A percentile compares a stretch with the other conserved stretches of the same genome.
Evolutionary conservation across 192 early-diverging fungal species (phyloP).

Genomic region (Coemansia sp.): DNA sequence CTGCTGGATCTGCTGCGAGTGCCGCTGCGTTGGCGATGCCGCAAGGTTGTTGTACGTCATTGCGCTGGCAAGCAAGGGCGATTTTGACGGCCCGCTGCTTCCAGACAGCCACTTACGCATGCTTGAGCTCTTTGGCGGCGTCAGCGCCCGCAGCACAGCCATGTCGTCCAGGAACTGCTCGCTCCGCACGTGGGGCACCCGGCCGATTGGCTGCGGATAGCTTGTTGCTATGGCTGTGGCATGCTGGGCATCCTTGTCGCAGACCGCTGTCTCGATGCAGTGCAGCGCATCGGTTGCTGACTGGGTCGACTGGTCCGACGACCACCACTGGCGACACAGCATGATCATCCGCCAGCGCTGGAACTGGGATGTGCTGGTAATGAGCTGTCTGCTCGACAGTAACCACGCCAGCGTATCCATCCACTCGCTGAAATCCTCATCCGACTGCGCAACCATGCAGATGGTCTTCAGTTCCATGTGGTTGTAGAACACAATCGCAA

Average conservation of each 20-base stretch:
- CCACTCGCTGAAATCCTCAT: slow-evolving; percentile 45
- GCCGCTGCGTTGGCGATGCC: neutral
- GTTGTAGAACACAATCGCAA: slow-evolving; percentile 52
- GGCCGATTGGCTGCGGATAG: slow-evolving; percentile 9
- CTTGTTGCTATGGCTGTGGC: neutral
- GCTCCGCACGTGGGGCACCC: neutral
- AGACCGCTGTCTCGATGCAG: slow-evolving; percentile 23
- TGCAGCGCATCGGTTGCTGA: slow-evolving; percentile 40
- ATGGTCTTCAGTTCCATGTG: slow-evolving; percentile 44
- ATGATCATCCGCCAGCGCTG: slow-evolving; percentile 50
- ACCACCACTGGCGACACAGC: slow-evolving; percentile 55
- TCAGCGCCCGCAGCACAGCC: slow-evolving; percentile 2
- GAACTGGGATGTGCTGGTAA: slow-evolving; percentile 28
- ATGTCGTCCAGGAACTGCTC: slow-evolving; percentile 5
- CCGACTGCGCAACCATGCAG: slow-evolving; percentile 38
- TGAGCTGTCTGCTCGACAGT: slow-evolving; percentile 34
- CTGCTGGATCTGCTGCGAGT: neutral
- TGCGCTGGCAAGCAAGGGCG: slow-evolving; percentile 8
- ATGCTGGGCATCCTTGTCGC: neutral
- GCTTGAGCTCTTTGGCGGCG: slow-evolving; percentile 3
- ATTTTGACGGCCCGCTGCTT: slow-evolving; percentile 14
- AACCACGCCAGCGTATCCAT: slow-evolving; percentile 39
- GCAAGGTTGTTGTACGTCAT: neutral
- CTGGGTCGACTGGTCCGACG: slow-evolving; percentile 35
- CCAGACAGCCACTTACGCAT: slow-evolving; percentile 31